phyloP scores from a whole-genome alignment of 345 rosid species.

The Diplotaxis tenuifolia region DNA sequence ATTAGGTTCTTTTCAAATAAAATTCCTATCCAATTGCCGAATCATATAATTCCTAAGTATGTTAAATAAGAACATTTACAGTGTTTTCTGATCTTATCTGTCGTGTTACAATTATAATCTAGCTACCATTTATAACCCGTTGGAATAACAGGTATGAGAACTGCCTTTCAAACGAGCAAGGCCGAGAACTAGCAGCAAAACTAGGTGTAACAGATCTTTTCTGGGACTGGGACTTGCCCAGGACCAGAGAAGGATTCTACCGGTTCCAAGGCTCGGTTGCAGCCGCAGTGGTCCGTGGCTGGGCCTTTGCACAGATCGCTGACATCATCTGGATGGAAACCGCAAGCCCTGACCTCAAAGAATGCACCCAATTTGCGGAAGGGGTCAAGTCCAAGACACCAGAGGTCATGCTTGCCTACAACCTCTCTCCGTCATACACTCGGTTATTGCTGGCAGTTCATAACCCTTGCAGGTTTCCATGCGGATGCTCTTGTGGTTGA shows the following conservation, averaged over 20 bases:
- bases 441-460: constrained; percentile 97
- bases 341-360: constrained; percentile 70
- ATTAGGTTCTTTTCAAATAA: background rate
- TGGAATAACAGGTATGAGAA: constrained; percentile 42
- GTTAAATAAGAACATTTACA: background rate
- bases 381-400: constrained; percentile 71
- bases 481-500: constrained; percentile 84
- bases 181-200: constrained; percentile 63
- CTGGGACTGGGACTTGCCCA: constrained; percentile 97
- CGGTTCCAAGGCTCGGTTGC: constrained; percentile 80
- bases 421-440: constrained; percentile 91
- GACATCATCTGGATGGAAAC: constrained; percentile 97
- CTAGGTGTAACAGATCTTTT: constrained; percentile 68
- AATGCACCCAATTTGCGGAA: constrained; percentile 70
- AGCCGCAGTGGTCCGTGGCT: constrained; percentile 85
- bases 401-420: constrained; percentile 84
- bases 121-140: background rate
- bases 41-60: background rate
- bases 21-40: background rate
- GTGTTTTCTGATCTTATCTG: background rate
- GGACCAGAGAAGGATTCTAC: constrained; percentile 96
- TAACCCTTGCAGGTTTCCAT: constrained; percentile 90
- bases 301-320: constrained; percentile 84
- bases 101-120: background rate
- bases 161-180: constrained; percentile 70